Conservation (phyloP, 495 filamentous ascomycete species). For the Trichoderma erinaceum region DNA sequence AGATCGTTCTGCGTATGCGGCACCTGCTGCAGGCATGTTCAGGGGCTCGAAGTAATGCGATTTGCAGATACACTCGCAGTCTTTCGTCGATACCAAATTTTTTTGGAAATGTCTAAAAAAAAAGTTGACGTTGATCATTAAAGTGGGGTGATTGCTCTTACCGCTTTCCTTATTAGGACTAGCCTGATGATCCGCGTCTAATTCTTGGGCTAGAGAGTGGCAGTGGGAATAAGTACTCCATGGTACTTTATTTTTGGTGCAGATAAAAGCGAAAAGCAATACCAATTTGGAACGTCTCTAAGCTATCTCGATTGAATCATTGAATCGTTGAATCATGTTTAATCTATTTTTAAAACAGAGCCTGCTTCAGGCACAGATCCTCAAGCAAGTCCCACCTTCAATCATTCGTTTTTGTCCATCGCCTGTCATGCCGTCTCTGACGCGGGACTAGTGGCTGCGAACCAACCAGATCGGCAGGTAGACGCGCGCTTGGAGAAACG, state of each 20-base stretch:
- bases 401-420: not conserved
- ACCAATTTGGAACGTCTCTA: not conserved
- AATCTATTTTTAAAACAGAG: not conserved
- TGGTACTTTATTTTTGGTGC: not conserved
- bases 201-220: too few species aligned
- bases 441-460: not conserved
- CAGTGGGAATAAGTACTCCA: too few species aligned
- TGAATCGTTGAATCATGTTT: not conserved
- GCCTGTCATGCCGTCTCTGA: not conserved
- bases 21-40: not conserved
- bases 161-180: not conserved
- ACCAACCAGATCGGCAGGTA: not conserved
- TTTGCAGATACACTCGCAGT: not conserved
- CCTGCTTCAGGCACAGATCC: not conserved
- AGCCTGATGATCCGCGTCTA: too few species aligned
- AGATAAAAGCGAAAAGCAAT: not conserved
- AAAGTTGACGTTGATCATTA: not conserved
- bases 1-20: not conserved
- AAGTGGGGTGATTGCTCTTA: not conserved
- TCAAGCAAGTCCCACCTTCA: not conserved
- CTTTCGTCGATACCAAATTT: not conserved
- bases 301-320: not conserved
- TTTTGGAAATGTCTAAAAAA: not conserved
- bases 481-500: conserved; percentile 11
- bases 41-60: not conserved